These are phyloP conservation scores for Ustilago vetiveriae DNA, from an alignment of 1,284 basidiomycete species.

Conservation along the genomic window DNA sequence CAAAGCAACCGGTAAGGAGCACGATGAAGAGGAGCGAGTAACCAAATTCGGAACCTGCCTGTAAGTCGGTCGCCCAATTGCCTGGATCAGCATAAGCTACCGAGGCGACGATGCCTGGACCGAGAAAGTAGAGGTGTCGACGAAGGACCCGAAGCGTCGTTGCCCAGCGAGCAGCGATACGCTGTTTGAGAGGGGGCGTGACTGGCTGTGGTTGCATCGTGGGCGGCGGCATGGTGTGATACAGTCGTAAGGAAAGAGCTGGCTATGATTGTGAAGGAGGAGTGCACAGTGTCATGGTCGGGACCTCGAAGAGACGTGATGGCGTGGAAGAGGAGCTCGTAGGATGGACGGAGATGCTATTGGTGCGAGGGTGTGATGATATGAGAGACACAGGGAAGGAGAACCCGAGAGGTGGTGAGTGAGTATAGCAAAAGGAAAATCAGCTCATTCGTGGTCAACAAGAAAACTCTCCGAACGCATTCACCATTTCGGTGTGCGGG, in stretches of 20 bases:
- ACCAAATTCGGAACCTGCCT: slow-evolving; percentile 70
- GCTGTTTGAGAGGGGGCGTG: slow-evolving; percentile 7
- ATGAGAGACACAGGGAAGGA: neutral
- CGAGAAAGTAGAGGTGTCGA: slow-evolving; percentile 53
- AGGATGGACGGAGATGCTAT: too few relatives aligned
- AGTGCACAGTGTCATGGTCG: slow-evolving; percentile 7
- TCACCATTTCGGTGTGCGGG: too few relatives aligned
- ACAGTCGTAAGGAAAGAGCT: neutral
- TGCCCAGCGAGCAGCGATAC: slow-evolving; percentile 12
- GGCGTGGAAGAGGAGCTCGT: too few relatives aligned
- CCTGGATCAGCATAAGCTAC: slow-evolving; percentile 62
- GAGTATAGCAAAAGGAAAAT: neutral
- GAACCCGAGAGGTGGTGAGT: neutral
- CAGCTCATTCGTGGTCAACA: slow-evolving; percentile 1
- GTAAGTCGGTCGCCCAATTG: slow-evolving; percentile 66
- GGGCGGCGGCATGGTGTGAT: slow-evolving; percentile 5
- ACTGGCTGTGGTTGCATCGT: slow-evolving; percentile 1
- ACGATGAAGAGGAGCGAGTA: slow-evolving; percentile 88
- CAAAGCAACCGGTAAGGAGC: slow-evolving; percentile 83
- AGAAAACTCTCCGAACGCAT: too few relatives aligned
- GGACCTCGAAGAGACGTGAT: too few relatives aligned
- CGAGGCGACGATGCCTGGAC: slow-evolving; percentile 58
- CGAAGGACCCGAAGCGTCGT: slow-evolving; percentile 25
- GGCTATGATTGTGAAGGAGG: neutral
- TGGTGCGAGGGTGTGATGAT: neutral